phyloP scores from a whole-genome alignment of 352 stramenopile species.

The Phytophthora rubi region DNA sequence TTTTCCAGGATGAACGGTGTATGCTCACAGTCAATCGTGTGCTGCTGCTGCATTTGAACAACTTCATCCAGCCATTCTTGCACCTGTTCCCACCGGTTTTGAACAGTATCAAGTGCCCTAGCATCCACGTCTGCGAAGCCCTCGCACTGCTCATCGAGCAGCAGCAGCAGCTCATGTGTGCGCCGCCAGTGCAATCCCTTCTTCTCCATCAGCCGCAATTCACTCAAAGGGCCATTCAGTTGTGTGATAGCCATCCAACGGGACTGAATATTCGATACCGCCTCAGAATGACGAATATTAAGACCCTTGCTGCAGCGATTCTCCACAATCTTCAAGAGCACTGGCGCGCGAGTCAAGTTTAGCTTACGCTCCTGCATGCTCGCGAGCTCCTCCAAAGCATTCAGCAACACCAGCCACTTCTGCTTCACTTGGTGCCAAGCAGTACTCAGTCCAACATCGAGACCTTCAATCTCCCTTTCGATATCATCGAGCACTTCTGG shows the following conservation, averaged over 20 bases:
- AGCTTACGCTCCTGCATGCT: conserved; percentile 67
- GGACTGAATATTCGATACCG: conserved; percentile 71
- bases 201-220: conserved; percentile 71
- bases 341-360: conserved; percentile 59
- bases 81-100: conserved; percentile 65
- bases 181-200: conserved; percentile 75
- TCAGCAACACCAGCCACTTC: conserved; percentile 60
- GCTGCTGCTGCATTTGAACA: conserved; percentile 62
- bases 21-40: conserved; percentile 70
- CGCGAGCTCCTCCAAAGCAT: conserved; percentile 60
- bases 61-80: conserved; percentile 73
- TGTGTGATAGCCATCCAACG: conserved; percentile 79
- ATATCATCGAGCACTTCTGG: conserved; percentile 53
- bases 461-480: conserved; percentile 55
- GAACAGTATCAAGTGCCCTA: conserved; percentile 52
- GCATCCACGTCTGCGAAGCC: conserved; percentile 66
- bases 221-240: conserved; percentile 59
- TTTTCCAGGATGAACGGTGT: conserved; percentile 78
- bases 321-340: conserved; percentile 57
- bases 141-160: conserved; percentile 79
- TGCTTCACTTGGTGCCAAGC: conserved; percentile 65
- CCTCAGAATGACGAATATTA: conserved; percentile 56
- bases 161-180: conserved; percentile 68
- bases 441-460: conserved; percentile 67
- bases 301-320: conserved; percentile 66